These are phyloP conservation scores for Dictyophora rubrovolvata DNA, from an alignment of 768 basidiomycete species.

Conservation along the genomic window DNA sequence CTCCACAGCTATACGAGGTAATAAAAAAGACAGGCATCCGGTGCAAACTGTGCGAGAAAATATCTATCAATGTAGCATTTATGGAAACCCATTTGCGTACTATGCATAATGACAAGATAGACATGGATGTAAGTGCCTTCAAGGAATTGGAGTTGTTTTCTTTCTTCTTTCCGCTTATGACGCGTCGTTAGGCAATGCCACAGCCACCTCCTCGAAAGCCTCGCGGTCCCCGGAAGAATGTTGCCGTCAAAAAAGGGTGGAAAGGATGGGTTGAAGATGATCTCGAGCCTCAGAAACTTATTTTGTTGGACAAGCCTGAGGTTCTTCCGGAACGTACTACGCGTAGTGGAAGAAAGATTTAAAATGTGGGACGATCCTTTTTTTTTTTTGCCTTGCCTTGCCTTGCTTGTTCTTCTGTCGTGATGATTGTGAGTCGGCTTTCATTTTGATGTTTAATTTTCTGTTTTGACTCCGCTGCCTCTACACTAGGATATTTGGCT, in stretches of 20 bases:
- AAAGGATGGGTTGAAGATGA: constrained; percentile 72
- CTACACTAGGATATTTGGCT: too few relatives aligned
- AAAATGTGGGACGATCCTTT: neutral
- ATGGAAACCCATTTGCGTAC: neutral
- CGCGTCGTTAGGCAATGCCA: constrained; percentile 10
- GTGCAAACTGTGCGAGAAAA: neutral
- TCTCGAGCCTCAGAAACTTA: constrained; percentile 66
- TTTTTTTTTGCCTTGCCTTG: neutral
- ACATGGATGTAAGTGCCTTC: neutral
- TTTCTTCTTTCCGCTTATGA: too few relatives aligned
- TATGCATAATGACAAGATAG: neutral
- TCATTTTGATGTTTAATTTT: too few relatives aligned
- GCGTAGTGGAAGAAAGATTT: constrained; percentile 43
- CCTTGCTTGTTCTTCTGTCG: too few relatives aligned
- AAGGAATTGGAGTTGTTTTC: too few relatives aligned
- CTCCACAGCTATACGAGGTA: neutral
- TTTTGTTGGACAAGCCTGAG: constrained; percentile 68
- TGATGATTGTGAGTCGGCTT: too few relatives aligned
- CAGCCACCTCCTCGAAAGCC: constrained; percentile 20
- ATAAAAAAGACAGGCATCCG: neutral
- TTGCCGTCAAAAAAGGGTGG: constrained; percentile 71
- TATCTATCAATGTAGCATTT: neutral
- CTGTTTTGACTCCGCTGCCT: too few relatives aligned
- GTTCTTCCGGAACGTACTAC: constrained; percentile 65
- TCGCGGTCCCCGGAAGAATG: constrained; percentile 49